Base-by-base conservation (phyloP, 2,329 filamentous ascomycete species). In the Ploettnerulaceae sp. region DNA sequence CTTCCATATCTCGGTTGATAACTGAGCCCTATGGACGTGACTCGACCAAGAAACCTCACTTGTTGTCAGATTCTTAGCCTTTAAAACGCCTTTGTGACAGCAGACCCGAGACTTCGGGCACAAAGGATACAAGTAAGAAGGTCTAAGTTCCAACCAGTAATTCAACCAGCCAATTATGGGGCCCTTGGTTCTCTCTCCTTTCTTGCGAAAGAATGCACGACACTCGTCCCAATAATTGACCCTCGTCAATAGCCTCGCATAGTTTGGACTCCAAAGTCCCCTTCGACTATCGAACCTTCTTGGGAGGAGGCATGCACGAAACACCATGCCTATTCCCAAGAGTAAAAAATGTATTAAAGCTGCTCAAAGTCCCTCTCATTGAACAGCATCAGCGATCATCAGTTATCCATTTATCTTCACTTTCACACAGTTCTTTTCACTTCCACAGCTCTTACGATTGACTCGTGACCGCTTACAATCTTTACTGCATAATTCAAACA, bases 381-480 rank as follows among this genome's bases (percentile, higher is more conserved):
- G 25, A 33, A 40, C 48, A 52, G 49, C 55, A 57, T 59, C 56
- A 57, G 56, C 58, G 57, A 59, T 57, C 57, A 57, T 52, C 51
- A 58, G 47, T 57, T 56, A 52, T 45, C 34, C 46, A 44, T 22
- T 48, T 44, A 47, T 42, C 36, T 52, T 53, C 41, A 49, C 29
- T 47, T 41, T 49, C 26, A 35, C 47, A 18, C 37, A 32, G 51
- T 42, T 51, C 44, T 45, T 42, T 53, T 53, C 49, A 46, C 20
- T 53, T 55, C 53, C 53, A 45, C 39, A 55, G 52, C 51, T 39
- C 51, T 53, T 59, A 51, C 58, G 56, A 61, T 61, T 60, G 57
- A 60, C 48, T 61, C 56, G 58, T 59, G 52, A 51, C 55, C 46
- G 51, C 45, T 51, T 56, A 51, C 54, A 54, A 51, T 59, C 52